These are phyloP conservation scores for Hymenochaete sp. DNA, from an alignment of 1,284 basidiomycete genomes.

Conservation along the genomic window DNA sequence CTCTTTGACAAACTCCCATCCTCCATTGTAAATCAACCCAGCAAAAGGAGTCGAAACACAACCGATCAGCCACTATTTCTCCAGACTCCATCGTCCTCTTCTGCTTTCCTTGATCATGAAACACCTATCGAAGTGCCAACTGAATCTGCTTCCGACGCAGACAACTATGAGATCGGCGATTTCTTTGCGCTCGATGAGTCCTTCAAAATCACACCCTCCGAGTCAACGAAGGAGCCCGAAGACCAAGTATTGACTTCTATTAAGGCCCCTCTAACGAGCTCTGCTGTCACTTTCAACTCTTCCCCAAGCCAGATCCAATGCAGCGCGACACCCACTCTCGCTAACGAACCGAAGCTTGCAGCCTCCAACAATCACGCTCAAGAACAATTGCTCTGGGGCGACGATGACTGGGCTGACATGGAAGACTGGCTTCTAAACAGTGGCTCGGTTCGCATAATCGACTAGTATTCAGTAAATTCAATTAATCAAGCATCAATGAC, in stretches of 20 bases:
- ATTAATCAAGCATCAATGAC: neutral
- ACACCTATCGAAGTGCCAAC: neutral
- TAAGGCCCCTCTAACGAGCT: no score
- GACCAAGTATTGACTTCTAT: no score
- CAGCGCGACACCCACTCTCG: no score
- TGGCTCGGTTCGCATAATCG: conserved; percentile 31
- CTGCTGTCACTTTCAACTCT: no score
- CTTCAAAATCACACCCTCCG: conserved; percentile 26
- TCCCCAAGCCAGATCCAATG: no score
- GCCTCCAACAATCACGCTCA: no score
- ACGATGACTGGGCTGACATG: conserved; percentile 33
- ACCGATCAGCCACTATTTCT: conserved; percentile 10
- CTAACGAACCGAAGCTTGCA: no score
- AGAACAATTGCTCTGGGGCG: no score
- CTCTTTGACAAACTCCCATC: no score
- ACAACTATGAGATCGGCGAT: conserved; percentile 22
- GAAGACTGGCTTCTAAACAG: conserved; percentile 37
- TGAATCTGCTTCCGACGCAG: neutral
- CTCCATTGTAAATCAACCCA: no score
- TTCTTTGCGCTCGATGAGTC: conserved; percentile 29
- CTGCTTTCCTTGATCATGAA: neutral
- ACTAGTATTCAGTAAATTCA: neutral
- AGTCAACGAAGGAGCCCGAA: neutral
- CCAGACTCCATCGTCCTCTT: conserved; percentile 6
- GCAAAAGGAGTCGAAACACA: no score